Evolutionary conservation across 129 eudicot genomes (phyloP), one percentile per base, ranked within the genome.

Genomic region (Arctium lappa): DNA sequence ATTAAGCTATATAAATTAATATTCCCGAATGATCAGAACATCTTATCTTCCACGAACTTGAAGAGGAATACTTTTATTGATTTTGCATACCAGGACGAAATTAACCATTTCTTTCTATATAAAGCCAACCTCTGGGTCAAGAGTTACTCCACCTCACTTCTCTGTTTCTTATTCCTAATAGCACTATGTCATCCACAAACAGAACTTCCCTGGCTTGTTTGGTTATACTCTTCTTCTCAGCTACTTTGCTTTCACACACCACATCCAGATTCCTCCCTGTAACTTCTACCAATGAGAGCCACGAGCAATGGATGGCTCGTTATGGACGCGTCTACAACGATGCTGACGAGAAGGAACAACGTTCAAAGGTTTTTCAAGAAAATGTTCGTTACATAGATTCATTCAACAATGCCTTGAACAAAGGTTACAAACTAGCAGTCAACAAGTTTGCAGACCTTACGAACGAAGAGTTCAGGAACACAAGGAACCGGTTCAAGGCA

Each of bases 231-330:
- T 22, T 62, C 1, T 60, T 60, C 29, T 16, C 68, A 6, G 69
- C 73, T 33, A 40, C 56, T 63, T 70, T 77, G 66, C 63, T 75
- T 76, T 77, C 86, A 48, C 2, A 39, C 0, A 76, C 79, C 3
- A 44, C 75, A 39, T 74, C 83, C 42, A 69, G 86, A 3, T 15
- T 81, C 11, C 73, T 84, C 75, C 63, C 73, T 5, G 83, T 78
- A 80, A 68, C 79, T 0, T 72, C 86, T 39, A 16, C 11, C 8
- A 6, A 22, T 9, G 78, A 56, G 56, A 78, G 74, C 32, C 86
- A 84, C 18, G 86, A 78, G 75, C 83, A 53, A 13, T 85, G 87
- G 84, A 85, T 85, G 84, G 60, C 87, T 46, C 87, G 29, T 15
- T 79, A 85, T 66, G 81, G 87, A 12, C 84, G 84, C 2, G 81